Evolutionary conservation across 495 filamentous ascomycete species (phyloP).

Genomic region (Penicillium canescens): DNA sequence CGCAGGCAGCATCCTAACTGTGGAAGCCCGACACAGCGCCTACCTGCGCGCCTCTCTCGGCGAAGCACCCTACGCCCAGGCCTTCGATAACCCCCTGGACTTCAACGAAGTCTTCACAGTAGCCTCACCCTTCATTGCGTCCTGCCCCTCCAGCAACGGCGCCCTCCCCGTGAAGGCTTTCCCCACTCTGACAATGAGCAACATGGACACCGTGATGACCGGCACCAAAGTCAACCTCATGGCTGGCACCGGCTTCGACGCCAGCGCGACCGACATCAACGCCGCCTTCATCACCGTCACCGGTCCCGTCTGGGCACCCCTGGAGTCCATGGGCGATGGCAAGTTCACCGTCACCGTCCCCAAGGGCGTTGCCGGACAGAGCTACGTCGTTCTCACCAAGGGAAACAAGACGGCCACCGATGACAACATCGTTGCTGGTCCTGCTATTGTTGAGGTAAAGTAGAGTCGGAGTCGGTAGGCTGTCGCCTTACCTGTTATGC

Average conservation of each 20-base stretch:
- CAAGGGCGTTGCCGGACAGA: constrained; percentile 33
- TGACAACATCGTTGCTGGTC: constrained; percentile 33
- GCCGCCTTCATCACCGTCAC: constrained; percentile 42
- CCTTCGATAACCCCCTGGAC: constrained; percentile 58
- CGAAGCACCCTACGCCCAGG: constrained; percentile 51
- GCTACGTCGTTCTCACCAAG: constrained; percentile 37
- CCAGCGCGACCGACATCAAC: neutral
- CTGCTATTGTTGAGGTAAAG: constrained; percentile 37
- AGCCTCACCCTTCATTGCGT: constrained; percentile 57
- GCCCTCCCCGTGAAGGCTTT: constrained; percentile 60
- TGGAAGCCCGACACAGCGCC: constrained; percentile 61
- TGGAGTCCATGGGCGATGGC: constrained; percentile 21
- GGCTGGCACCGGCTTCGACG: constrained; percentile 15
- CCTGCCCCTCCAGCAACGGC: constrained; percentile 55
- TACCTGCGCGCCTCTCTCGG: constrained; percentile 54
- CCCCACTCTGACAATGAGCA: constrained; percentile 36
- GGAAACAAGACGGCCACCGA: constrained; percentile 23
- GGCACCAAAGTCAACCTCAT: constrained; percentile 14
- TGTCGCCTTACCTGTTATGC: neutral
- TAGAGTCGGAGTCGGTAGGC: constrained; percentile 1
- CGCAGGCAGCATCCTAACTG: constrained; percentile 61
- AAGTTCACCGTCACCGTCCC: constrained; percentile 38
- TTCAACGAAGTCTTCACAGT: constrained; percentile 63
- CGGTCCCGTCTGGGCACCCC: constrained; percentile 33
- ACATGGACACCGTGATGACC: constrained; percentile 11